Evolutionary conservation across 192 early-diverging fungal species (phyloP), one percentile per base, ranked within the genome.

Genomic region (Thoreauomyces humboldtii): DNA sequence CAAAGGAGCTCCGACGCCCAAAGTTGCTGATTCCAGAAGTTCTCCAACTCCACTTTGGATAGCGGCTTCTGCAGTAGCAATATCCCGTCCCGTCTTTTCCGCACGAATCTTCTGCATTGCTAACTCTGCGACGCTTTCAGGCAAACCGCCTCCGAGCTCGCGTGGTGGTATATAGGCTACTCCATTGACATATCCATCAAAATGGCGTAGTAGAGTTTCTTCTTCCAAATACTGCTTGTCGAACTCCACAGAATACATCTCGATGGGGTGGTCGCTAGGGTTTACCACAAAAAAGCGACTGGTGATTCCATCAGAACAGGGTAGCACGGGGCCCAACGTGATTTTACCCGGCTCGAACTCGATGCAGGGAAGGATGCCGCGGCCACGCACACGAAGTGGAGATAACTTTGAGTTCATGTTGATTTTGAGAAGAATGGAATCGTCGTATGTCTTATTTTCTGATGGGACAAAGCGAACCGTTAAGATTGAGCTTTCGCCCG

Each of bases 171-270:
- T 45, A 59, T 68, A 83, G 4, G 78, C 33, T 0, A 65, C 32
- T 35, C 71, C 75, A 42, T 71, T 77, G 15, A 72, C 77, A 42
- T 63, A 78, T 31, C 71, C 76, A 50, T 81, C 48, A 19, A 73
- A 22, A 17, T 66, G 37, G 12, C 43, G 19, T 36, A 86, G 60
- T 17, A 80, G 35, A 25, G 77, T 77, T 56, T 83, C 82, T 43
- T 86, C 84, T 37, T 85, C 77, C 42, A 69, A 48, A 55, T 77
- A 84, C 29, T 76, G 64, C 35, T 77, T 55, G 62, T 86, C 84
- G 69, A 78, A 83, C n/a, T 86, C 80, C 17, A 77, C 25, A 1
- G 80, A 76, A 42, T 66, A 82, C 9, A 86, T 59, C 62, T 86
- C 84, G 12, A 86, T 45, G 1, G 79, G 73, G 35, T 78, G 69